phyloP scores from a whole-genome alignment of 345 rosid genomes.

The Camelina laxa region DNA sequence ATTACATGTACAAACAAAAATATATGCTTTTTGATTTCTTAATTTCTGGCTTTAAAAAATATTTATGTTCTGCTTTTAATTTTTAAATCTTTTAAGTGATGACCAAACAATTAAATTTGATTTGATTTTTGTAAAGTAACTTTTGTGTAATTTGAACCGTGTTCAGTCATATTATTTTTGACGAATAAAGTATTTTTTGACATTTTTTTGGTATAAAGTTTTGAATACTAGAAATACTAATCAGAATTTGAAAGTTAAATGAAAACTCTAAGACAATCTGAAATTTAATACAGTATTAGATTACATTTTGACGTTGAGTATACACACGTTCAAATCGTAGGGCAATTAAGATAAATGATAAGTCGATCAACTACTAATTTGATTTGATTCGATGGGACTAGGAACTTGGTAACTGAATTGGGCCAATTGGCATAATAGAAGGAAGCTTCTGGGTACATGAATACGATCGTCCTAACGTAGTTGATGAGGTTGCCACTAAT shows the following conservation, averaged over 20 bases:
- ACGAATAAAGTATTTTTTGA: not conserved
- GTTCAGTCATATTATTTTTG: not conserved
- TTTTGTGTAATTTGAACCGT: not conserved
- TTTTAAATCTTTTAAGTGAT: not conserved
- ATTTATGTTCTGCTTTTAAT: slow-evolving; percentile 11
- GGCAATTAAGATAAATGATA: not conserved
- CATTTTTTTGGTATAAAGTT: too few species aligned
- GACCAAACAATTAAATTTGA: slow-evolving; percentile 13
- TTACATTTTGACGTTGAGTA: not conserved
- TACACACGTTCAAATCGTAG: not conserved
- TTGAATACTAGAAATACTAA: too few species aligned
- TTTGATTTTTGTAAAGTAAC: not conserved
- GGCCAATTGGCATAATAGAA: not conserved
- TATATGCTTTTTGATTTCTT: slow-evolving; percentile 1
- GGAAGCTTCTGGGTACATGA: slow-evolving; percentile 19
- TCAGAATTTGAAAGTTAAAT: too few species aligned
- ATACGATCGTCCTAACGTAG: slow-evolving; percentile 9
- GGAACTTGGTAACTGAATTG: not conserved
- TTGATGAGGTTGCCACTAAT: slow-evolving; percentile 30
- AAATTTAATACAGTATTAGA: too few species aligned
- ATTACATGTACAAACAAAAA: not conserved
- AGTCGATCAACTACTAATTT: not conserved
- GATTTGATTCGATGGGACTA: slow-evolving; percentile 24
- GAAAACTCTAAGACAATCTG: too few species aligned
- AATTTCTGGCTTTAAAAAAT: not conserved